Base-by-base conservation (phyloP, 1,139 yeast genomes). In the Arxiozyma bovina region DNA sequence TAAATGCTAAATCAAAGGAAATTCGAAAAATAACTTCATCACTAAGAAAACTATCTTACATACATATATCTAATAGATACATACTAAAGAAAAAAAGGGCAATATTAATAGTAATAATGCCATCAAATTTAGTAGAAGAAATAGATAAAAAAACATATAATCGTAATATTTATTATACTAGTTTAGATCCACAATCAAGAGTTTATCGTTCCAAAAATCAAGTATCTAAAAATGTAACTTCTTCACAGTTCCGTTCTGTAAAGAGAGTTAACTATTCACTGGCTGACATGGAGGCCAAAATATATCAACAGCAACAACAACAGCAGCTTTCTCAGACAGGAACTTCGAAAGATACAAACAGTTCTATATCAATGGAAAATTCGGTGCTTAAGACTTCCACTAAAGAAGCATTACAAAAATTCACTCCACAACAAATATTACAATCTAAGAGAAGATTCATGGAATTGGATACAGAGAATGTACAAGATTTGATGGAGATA, bases 381-480 rank as follows among this genome's bases (percentile, higher is more conserved):
- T 47, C 38, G 25, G 49, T 20, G 18, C 48, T 55, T 20, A 47
- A 55, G 9, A 53, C 47, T n/a, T 58, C 58, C 7, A 52, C 58
- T 1, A 49, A 47, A 20, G 50, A 45, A 23, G 53, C 55, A 18
- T 18, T 55, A 22, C 67, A 65, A 27, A 63, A 62, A 48, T 65
- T 60, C 53, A 58, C 69, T 1, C 66, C 63, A 53, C 62, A 62
- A 30, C 67, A 67, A 48, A 57, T 67, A 7, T 57, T 68, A 22
- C 66, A 64, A 51, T 68, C 72, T 8, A 61, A 63, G 41, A 63
- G 63, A 53, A 58, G 70, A 23, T 65, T 61, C 45, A 62, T 68
- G 69, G 71, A 68, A 51, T 57, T 68, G 12, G 68, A 68, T 50
- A 64, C 69, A 18, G 72, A 68, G 48, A 68, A 68, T 53, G 52